Conservation (phyloP, 2,329 filamentous ascomycete species). For the Teratosphaeria zuluensis region DNA sequence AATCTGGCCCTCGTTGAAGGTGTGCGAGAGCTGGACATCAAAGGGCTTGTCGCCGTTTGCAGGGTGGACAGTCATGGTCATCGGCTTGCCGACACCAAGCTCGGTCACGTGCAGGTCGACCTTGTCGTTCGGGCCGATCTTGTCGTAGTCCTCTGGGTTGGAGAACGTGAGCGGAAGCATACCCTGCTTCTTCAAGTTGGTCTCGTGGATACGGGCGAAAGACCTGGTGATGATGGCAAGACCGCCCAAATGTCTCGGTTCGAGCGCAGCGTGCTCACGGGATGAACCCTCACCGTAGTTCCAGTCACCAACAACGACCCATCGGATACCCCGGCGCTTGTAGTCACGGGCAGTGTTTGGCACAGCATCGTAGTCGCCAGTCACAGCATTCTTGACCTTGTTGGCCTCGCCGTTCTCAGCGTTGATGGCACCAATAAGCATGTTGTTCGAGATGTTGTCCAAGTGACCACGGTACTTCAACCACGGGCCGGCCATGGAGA, state of each 20-base stretch:
- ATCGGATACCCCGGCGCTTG: conserved; percentile 92
- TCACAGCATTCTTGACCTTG: conserved; percentile 89
- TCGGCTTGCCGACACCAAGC: conserved; percentile 82
- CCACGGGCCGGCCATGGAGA: conserved; percentile 95
- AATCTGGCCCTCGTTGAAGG: conserved; percentile 95
- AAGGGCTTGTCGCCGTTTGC: conserved; percentile 67
- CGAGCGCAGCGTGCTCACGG: conserved; percentile 94
- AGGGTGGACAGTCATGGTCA: conserved; percentile 87
- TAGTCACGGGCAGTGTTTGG: conserved; percentile 94
- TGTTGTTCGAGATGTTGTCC: conserved; percentile 99
- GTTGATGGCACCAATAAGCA: conserved; percentile 96
- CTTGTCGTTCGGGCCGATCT: conserved; percentile 85
- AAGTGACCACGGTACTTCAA: conserved; percentile 97
- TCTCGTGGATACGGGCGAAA: conserved; percentile 99
- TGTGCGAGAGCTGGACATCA: conserved; percentile 79
- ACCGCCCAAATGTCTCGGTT: conserved; percentile 93
- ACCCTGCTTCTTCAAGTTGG: conserved; percentile 99
- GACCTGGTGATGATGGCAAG: conserved; percentile 91
- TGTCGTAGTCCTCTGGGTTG: conserved; percentile 94
- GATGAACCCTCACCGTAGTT: conserved; percentile 98
- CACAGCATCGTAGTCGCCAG: conserved; percentile 74
- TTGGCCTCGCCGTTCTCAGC: conserved; percentile 93
- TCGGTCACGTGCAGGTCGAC: conserved; percentile 84
- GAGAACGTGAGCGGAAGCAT: conserved; percentile 97
- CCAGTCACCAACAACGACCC: conserved; percentile 98